A percentile compares a stretch with the other conserved stretches of the same genome.
Conservation (phyloP, 2,329 filamentous ascomycete species). For the Emericellopsis cladophorae region DNA sequence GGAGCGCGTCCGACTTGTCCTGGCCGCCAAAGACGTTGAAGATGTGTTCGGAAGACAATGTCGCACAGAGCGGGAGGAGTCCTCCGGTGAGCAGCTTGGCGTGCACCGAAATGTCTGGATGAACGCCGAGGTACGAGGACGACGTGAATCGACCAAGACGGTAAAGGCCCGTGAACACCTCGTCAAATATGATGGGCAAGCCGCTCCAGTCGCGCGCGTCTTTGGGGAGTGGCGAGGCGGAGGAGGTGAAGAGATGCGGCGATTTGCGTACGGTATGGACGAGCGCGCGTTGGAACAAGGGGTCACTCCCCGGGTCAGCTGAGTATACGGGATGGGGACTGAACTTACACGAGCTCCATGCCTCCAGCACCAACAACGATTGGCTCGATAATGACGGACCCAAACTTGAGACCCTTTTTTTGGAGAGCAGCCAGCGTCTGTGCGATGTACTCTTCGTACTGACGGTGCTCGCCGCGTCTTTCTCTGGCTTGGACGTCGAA, state of each 20-base stretch:
- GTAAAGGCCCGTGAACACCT: slow-evolving; percentile 79
- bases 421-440: slow-evolving; percentile 37
- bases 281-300: slow-evolving; percentile 65
- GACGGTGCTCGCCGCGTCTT: slow-evolving; percentile 25
- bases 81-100: slow-evolving; percentile 79
- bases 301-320: slow-evolving; percentile 41
- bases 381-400: slow-evolving; percentile 69
- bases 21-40: slow-evolving; percentile 59
- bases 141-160: slow-evolving; percentile 63
- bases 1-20: slow-evolving; percentile 65
- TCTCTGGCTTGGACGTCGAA: slow-evolving; percentile 45
- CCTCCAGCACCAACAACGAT: slow-evolving; percentile 71
- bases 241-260: slow-evolving; percentile 35
- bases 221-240: slow-evolving; percentile 2
- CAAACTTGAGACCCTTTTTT: slow-evolving; percentile 51
- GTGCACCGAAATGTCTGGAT: slow-evolving; percentile 68
- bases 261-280: slow-evolving; percentile 52
- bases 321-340: not conserved
- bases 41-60: slow-evolving; percentile 60
- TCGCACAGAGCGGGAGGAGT: slow-evolving; percentile 63
- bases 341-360: slow-evolving; percentile 63
- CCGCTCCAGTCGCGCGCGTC: slow-evolving; percentile 46
- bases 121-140: slow-evolving; percentile 52
- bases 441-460: slow-evolving; percentile 49
- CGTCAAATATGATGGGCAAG: slow-evolving; percentile 70